These are phyloP conservation scores for Diplodia sapinea DNA, from an alignment of 2,329 filamentous ascomycete species.

Conservation along the genomic window DNA sequence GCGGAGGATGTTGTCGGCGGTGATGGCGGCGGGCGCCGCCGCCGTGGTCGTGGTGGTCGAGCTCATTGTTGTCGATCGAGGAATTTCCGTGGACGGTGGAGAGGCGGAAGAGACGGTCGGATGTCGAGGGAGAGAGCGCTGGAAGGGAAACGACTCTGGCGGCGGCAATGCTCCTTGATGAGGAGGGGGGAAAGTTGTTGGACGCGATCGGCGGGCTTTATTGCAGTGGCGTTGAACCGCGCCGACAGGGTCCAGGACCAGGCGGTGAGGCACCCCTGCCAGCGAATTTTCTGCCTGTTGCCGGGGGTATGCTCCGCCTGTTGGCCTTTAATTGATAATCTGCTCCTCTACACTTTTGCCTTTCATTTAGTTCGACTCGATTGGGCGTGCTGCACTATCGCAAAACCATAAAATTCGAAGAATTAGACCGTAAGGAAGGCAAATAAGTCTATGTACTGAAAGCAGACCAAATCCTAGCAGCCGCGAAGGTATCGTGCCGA, in stretches of 20 bases:
- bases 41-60: slow-evolving; percentile 40
- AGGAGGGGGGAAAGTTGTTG: slow-evolving; percentile 21
- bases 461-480: not conserved
- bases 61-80: slow-evolving; percentile 29
- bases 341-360: not conserved
- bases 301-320: not conserved
- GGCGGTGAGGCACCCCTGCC: slow-evolving; percentile 10
- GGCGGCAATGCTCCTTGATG: slow-evolving; percentile 11
- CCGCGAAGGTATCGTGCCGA: slow-evolving; percentile 8
- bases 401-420: not conserved
- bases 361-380: too few relatives aligned
- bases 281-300: slow-evolving; percentile 15
- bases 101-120: not conserved
- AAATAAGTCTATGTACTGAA: slow-evolving; percentile 1
- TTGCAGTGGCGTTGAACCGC: slow-evolving; percentile 20
- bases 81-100: not conserved
- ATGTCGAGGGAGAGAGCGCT: not conserved
- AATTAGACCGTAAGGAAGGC: not conserved
- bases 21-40: slow-evolving; percentile 64
- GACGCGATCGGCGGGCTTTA: slow-evolving; percentile 26
- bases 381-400: not conserved
- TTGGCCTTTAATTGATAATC: not conserved
- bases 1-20: slow-evolving; percentile 81
- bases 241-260: slow-evolving; percentile 25
- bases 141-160: not conserved